Percentiles rank a stretch among this genome's conserved stretches.
phyloP scores from a whole-genome alignment of 768 basidiomycete species.

The Rhodotorula toruloides region DNA sequence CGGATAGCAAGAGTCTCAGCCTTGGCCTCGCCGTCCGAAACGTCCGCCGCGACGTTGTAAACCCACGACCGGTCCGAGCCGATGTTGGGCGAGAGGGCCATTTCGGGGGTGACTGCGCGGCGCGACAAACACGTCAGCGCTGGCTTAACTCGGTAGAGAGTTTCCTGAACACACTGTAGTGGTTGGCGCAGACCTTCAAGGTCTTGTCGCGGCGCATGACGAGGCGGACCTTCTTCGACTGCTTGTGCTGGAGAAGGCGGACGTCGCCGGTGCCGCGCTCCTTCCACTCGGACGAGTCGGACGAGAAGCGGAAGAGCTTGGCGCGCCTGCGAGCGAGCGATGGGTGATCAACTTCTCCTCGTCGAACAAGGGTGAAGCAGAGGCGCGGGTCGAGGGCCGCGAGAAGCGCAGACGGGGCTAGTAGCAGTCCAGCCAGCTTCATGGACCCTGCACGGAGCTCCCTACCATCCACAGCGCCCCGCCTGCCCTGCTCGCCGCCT shows the following conservation, averaged over 20 bases:
- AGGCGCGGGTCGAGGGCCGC: not conserved
- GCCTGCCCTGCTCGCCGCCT: not conserved
- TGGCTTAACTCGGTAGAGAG: not conserved
- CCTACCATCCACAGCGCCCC: too few relatives aligned
- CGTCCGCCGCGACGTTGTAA: constrained; percentile 78
- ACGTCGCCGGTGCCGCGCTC: constrained; percentile 89
- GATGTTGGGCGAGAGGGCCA: constrained; percentile 94
- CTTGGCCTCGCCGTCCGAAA: constrained; percentile 80
- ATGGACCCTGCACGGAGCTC: too few relatives aligned
- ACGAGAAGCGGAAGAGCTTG: constrained; percentile 93
- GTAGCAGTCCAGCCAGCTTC: too few relatives aligned
- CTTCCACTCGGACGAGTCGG: constrained; percentile 81
- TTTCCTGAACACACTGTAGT: constrained; percentile 66
- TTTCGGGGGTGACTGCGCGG: constrained; percentile 69
- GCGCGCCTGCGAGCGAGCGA: constrained; percentile 64
- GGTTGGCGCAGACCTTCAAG: constrained; percentile 98
- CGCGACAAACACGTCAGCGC: not conserved
- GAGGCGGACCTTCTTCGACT: constrained; percentile 82
- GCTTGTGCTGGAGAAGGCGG: constrained; percentile 81
- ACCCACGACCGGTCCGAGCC: constrained; percentile 99
- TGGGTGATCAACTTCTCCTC: not conserved
- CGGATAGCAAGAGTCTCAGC: constrained; percentile 96
- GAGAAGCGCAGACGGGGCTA: too few relatives aligned
- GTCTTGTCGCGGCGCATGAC: constrained; percentile 99
- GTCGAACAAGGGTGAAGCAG: too few relatives aligned